These are phyloP conservation scores for Syncephalastrum sp. DNA, from an alignment of 371 early-diverging fungal species.

Conservation along the genomic window DNA sequence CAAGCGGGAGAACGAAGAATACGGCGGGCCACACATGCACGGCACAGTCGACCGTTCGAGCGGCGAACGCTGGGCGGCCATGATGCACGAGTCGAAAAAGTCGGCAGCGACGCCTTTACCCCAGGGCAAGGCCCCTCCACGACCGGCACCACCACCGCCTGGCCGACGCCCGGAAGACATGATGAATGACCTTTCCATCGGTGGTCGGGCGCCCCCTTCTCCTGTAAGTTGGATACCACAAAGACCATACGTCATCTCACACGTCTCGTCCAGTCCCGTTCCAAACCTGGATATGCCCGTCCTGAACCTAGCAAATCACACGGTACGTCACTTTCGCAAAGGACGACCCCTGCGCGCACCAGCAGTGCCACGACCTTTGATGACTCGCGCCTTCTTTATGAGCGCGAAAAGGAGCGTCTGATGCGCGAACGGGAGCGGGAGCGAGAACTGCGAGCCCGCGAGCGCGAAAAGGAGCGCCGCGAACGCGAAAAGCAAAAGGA, in stretches of 20 bases:
- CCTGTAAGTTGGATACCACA: too few species aligned
- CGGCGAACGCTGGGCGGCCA: constrained; percentile 42
- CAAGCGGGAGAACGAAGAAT: constrained; percentile 50
- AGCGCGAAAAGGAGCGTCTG: constrained; percentile 24
- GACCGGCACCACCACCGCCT: too few species aligned
- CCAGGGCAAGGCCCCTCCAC: too few species aligned
- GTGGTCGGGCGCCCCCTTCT: too few species aligned
- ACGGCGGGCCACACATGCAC: constrained; percentile 16
- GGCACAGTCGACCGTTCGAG: constrained; percentile 37
- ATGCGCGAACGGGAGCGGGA: constrained; percentile 22
- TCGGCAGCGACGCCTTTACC: too few species aligned
- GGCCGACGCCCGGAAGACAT: too few species aligned
- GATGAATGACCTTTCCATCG: too few species aligned
- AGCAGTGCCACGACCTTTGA: constrained; percentile 17
- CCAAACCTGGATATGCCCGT: constrained; percentile 12
- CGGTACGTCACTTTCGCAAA: constrained; percentile 4
- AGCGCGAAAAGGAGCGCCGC: constrained; percentile 19
- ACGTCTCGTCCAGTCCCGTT: too few species aligned
- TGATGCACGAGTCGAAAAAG: constrained; percentile 13
- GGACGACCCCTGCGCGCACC: constrained; percentile 5
- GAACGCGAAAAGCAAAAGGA: constrained; percentile 35
- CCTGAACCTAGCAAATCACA: constrained; percentile 27
- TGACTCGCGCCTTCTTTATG: constrained; percentile 8
- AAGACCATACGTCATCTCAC: too few species aligned
- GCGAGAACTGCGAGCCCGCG: constrained; percentile 1